Conservation (phyloP, 1,284 basidiomycete species). For the Malassezia brasiliensis region DNA sequence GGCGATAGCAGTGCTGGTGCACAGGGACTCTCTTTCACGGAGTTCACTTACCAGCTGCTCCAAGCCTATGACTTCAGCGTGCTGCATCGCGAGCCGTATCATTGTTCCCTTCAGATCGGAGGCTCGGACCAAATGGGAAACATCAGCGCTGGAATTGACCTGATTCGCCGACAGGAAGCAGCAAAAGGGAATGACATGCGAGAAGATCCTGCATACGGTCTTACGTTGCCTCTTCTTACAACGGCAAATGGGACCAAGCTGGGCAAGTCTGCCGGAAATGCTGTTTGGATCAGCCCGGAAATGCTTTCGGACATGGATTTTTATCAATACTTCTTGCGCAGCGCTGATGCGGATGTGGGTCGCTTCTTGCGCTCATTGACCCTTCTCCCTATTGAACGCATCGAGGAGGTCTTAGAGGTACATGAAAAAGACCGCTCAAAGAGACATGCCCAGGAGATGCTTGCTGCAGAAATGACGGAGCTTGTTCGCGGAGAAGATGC, state of each 20-base stretch:
- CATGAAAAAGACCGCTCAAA: constrained; percentile 58
- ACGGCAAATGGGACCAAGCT: constrained; percentile 86
- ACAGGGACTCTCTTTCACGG: constrained; percentile 79
- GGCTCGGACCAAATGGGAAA: constrained; percentile 99
- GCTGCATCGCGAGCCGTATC: constrained; percentile 56
- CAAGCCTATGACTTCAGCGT: constrained; percentile 91
- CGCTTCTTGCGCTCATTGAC: constrained; percentile 76
- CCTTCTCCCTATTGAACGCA: constrained; percentile 58
- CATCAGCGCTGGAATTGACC: constrained; percentile 79
- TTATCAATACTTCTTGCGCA: constrained; percentile 74
- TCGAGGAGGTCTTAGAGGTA: constrained; percentile 56
- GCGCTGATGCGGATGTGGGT: constrained; percentile 70
- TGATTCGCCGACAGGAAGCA: constrained; percentile 59
- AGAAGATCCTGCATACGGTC: constrained; percentile 58
- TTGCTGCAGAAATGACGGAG: constrained; percentile 78
- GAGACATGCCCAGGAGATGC: constrained; percentile 63
- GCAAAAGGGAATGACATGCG: neutral
- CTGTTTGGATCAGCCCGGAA: constrained; percentile 59
- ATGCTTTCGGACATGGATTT: constrained; percentile 32
- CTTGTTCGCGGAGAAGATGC: constrained; percentile 54
- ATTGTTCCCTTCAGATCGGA: constrained; percentile 80
- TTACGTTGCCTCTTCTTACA: constrained; percentile 88
- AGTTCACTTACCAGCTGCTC: constrained; percentile 92
- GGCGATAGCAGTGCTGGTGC: constrained; percentile 37
- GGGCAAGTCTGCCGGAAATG: constrained; percentile 93